Conservation (phyloP, 305 asterid species). For the Petunia hybrid region DNA sequence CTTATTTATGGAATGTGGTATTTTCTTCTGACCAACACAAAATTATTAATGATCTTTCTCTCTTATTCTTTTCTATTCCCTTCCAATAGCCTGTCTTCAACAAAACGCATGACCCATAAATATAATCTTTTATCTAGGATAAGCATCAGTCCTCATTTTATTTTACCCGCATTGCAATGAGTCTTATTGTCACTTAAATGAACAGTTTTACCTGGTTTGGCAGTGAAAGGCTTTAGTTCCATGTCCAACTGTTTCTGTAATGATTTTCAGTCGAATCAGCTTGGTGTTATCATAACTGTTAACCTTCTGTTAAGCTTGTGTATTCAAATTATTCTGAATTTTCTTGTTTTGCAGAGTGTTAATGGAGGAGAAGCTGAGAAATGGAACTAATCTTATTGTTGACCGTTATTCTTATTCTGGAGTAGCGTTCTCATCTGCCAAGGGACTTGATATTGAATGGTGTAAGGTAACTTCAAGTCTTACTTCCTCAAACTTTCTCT, state of each 20-base stretch:
- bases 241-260: neutral
- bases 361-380: slow-evolving; percentile 86
- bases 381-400: slow-evolving; percentile 77
- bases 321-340: neutral
- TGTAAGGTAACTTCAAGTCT: slow-evolving; percentile 66
- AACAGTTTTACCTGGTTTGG: neutral
- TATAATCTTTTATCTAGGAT: neutral
- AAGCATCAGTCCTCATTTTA: neutral
- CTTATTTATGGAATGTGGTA: neutral
- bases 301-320: slow-evolving; percentile 7
- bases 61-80: neutral
- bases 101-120: neutral
- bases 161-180: neutral
- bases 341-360: slow-evolving; percentile 47
- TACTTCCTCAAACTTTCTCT: slow-evolving; percentile 12
- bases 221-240: neutral
- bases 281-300: neutral
- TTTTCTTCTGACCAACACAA: neutral
- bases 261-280: neutral
- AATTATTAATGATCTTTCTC: neutral
- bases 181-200: neutral
- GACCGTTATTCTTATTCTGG: slow-evolving; percentile 93
- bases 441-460: slow-evolving; percentile 86
- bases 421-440: slow-evolving; percentile 92
- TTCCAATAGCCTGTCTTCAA: neutral